Evolutionary conservation across 2,329 filamentous ascomycete species (phyloP).

Genomic region (Colletotrichum abscissum): DNA sequence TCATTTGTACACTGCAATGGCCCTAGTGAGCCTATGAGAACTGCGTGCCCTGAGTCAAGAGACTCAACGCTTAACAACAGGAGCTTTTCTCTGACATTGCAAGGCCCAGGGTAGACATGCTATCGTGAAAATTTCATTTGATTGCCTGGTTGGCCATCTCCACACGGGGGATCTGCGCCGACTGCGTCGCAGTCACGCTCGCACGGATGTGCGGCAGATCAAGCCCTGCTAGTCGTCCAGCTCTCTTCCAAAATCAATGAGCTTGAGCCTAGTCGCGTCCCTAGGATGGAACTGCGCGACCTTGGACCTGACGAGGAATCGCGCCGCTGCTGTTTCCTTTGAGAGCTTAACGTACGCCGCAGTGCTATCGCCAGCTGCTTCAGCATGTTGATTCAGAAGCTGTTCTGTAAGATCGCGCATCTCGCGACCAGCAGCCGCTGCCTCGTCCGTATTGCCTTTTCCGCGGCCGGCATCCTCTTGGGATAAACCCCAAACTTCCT

Average conservation of each 20-base stretch:
- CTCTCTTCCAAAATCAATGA: constrained; percentile 74
- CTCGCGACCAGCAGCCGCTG: constrained; percentile 63
- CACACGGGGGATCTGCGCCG: constrained; percentile 32
- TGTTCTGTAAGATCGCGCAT: constrained; percentile 71
- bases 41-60: constrained; percentile 17
- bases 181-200: constrained; percentile 21
- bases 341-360: constrained; percentile 69
- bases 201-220: constrained; percentile 28
- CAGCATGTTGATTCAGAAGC: constrained; percentile 68
- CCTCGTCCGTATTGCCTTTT: constrained; percentile 55
- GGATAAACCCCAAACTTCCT: constrained; percentile 69
- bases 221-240: constrained; percentile 60
- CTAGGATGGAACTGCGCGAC: constrained; percentile 74
- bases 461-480: constrained; percentile 30
- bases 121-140: constrained; percentile 9
- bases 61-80: constrained; percentile 23
- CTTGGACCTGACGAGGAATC: constrained; percentile 73
- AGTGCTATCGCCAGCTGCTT: constrained; percentile 64
- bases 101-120: constrained; percentile 18
- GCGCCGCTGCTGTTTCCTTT: constrained; percentile 70
- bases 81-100: constrained; percentile 32
- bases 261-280: constrained; percentile 68
- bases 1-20: not conserved
- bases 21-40: not conserved
- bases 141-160: constrained; percentile 24